Evolutionary conservation across 2,329 filamentous ascomycete genomes (phyloP), one percentile per base, ranked within the genome.

Genomic region (Tolypocladium album): DNA sequence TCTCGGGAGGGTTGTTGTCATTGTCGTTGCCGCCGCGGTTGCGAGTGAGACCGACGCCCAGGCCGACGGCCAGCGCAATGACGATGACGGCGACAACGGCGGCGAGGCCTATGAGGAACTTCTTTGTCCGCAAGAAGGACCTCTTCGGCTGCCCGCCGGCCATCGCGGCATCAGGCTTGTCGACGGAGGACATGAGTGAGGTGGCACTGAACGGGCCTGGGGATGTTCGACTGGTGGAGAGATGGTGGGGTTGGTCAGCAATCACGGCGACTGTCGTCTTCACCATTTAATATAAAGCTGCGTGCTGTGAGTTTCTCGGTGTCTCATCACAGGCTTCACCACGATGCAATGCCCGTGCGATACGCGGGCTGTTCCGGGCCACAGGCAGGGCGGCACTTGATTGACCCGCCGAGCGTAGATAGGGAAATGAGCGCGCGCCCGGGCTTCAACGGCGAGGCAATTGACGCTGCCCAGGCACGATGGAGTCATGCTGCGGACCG

Each of bases 21-120:
- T 66, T 64, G 45, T 66, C 55, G 40, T 50, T 22, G 58, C 58
- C 59, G 53, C 50, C 42, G 36, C 50, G 43, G n/a, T 61, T 75
- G 24, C 69, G 68, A 3, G 73, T 74, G 22, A 86, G 72, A 12
- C 84, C 83, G 7, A 87, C 70, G 3, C 82, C 82, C 2, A 87
- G 73, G 3, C 83, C 84, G 22, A 87, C 69, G 0, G 75, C 80
- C 11, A 85, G 70, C 0, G 70, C 79, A 45, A 84, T 64, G 57
- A 73, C 63, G 40, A 71, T 58, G 43, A 71, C 59, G 20, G 68
- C 38, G 27, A 67, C 60, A 38, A 70, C 56, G 13, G 63, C 63
- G 31, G 68, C 61, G 6, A 67, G 67, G 17, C 65, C 61, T 22
- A 71, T 57, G 34, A 68, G 61, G 15, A 71, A 60, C 62, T 72